Evolutionary conservation across 2,329 filamentous ascomycete genomes (phyloP).

Genomic region (Bipolaris gigantea): DNA sequence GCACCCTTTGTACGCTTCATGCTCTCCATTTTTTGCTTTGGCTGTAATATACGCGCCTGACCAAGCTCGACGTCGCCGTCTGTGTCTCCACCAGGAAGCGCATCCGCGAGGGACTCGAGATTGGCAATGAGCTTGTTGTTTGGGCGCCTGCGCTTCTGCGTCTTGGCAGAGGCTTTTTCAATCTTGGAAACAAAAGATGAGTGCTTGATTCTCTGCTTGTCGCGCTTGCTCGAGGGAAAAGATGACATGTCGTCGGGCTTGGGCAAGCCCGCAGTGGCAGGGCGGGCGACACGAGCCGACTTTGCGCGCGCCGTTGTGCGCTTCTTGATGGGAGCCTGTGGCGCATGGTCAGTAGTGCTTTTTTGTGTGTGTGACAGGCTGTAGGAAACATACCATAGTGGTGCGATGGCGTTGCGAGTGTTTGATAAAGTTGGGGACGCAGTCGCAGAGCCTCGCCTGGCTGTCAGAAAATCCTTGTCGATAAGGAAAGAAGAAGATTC

Average conservation of each 20-base stretch:
- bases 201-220: slow-evolving; percentile 82
- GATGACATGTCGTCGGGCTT: slow-evolving; percentile 39
- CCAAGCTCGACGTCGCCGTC: slow-evolving; percentile 38
- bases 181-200: slow-evolving; percentile 77
- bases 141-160: slow-evolving; percentile 67
- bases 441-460: background rate
- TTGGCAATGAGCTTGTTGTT: slow-evolving; percentile 77
- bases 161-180: slow-evolving; percentile 60
- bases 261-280: slow-evolving; percentile 21
- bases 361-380: background rate
- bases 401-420: background rate
- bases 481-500: slow-evolving; percentile 6
- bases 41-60: slow-evolving; percentile 60
- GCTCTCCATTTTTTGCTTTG: slow-evolving; percentile 64
- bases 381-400: slow-evolving; percentile 14
- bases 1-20: slow-evolving; percentile 65
- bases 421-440: background rate
- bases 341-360: background rate
- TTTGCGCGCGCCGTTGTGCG: slow-evolving; percentile 43
- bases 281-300: slow-evolving; percentile 30
- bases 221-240: slow-evolving; percentile 75
- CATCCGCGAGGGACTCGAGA: slow-evolving; percentile 76
- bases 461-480: slow-evolving; percentile 15
- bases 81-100: slow-evolving; percentile 63
- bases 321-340: slow-evolving; percentile 43